Conservation (phyloP, 208 protist genomes). For the Trypanosoma congolense region DNA sequence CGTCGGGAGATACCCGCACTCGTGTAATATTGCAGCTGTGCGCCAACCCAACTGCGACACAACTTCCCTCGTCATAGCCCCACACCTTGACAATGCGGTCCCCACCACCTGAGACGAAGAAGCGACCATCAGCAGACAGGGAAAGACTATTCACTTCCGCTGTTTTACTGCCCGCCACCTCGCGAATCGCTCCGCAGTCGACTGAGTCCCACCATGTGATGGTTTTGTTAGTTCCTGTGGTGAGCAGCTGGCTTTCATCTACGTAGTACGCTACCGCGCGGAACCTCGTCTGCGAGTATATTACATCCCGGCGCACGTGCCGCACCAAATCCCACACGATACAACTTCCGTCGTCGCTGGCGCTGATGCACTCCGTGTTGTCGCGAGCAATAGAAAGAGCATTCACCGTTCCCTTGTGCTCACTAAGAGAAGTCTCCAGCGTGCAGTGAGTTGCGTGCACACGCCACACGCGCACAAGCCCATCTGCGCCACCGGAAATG, state of each 20-base stretch:
- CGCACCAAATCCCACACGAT: constrained; percentile 94
- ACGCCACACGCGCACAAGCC: constrained; percentile 90
- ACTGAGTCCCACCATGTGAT: constrained; percentile 95
- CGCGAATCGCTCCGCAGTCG: constrained; percentile 92
- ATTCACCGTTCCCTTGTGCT: constrained; percentile 94
- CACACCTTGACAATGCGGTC: constrained; percentile 95
- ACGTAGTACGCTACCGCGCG: constrained; percentile 85
- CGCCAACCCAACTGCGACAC: constrained; percentile 83
- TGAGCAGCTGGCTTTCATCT: constrained; percentile 94
- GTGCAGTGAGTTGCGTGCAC: constrained; percentile 62
- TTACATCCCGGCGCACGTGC: constrained; percentile 89
- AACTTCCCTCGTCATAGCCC: constrained; percentile 91
- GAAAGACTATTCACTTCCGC: constrained; percentile 91
- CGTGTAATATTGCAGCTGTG: constrained; percentile 92
- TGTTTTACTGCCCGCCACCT: constrained; percentile 85
- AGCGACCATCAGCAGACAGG: constrained; percentile 77
- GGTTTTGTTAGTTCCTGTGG: constrained; percentile 89
- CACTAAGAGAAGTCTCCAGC: constrained; percentile 93
- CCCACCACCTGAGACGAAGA: constrained; percentile 89
- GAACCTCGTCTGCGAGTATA: constrained; percentile 95
- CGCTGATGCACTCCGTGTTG: constrained; percentile 91
- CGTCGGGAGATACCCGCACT: constrained; percentile 86
- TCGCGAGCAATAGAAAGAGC: constrained; percentile 74
- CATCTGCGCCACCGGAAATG: constrained; percentile 91
- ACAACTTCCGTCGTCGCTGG: constrained; percentile 93